Evolutionary conservation across 805 yeast species (phyloP).

Genomic region (Nakazawaea molendinolei): DNA sequence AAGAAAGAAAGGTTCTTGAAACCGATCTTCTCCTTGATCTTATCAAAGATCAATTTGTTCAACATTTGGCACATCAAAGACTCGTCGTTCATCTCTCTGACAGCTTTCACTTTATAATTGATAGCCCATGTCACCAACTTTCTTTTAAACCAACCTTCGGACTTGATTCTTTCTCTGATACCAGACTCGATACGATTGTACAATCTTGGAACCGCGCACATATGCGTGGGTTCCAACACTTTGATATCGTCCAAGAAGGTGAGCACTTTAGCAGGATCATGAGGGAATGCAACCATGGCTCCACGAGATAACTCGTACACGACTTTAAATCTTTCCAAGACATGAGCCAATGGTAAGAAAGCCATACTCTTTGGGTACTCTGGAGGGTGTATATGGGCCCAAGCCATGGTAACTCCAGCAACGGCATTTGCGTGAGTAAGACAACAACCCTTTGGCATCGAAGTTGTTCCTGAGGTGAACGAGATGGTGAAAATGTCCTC

Average conservation of each 20-base stretch:
- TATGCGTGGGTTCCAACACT: slow-evolving; percentile 43
- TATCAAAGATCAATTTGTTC: slow-evolving; percentile 28
- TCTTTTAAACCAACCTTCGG: slow-evolving; percentile 19
- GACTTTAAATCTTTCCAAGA: slow-evolving; percentile 38
- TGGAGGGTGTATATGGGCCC: slow-evolving; percentile 25
- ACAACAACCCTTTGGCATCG: slow-evolving; percentile 69
- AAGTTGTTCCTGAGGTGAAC: slow-evolving; percentile 74
- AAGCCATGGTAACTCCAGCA: slow-evolving; percentile 34
- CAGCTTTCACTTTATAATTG: slow-evolving; percentile 7
- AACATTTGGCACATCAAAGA: slow-evolving; percentile 28
- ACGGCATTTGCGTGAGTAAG: slow-evolving; percentile 44
- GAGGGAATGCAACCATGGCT: slow-evolving; percentile 43
- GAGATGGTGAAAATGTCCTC: slow-evolving; percentile 53
- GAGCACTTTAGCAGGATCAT: slow-evolving; percentile 27
- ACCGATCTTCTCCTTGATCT: slow-evolving; percentile 36
- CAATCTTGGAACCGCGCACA: slow-evolving; percentile 62
- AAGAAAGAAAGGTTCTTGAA: slow-evolving; percentile 33
- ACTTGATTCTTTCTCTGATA: slow-evolving; percentile 39
- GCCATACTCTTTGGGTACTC: slow-evolving; percentile 26
- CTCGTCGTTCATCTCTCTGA: slow-evolving; percentile 11
- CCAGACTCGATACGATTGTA: slow-evolving; percentile 58
- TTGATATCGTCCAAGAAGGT: slow-evolving; percentile 54
- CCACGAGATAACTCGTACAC: slow-evolving; percentile 4
- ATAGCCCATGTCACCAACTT: slow-evolving; percentile 14
- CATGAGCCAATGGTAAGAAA: slow-evolving; percentile 55